These are phyloP conservation scores for Nigrospora oryzae DNA, from an alignment of 2,329 filamentous ascomycete genomes.

Conservation along the genomic window DNA sequence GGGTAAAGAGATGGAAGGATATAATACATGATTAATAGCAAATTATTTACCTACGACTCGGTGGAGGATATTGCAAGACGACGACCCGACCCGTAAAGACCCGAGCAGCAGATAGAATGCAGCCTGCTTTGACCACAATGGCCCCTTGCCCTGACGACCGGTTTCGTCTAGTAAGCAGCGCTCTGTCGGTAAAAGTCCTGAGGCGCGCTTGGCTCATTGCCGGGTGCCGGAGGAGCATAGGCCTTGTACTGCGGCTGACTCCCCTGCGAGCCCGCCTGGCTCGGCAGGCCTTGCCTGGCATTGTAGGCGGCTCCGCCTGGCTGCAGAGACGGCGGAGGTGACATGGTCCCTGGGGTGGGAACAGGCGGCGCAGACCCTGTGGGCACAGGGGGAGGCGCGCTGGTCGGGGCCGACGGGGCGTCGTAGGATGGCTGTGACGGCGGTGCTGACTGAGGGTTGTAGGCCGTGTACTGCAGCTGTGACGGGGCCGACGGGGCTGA, in stretches of 20 bases:
- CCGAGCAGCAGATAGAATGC: too few relatives aligned
- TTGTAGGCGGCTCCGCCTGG: slow-evolving; percentile 38
- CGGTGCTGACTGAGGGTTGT: slow-evolving; percentile 14
- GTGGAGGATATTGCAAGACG: too few relatives aligned
- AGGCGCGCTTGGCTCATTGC: slow-evolving; percentile 36
- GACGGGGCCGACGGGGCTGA: slow-evolving; percentile 17
- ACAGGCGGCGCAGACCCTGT: slow-evolving; percentile 31
- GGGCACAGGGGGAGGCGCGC: slow-evolving; percentile 22
- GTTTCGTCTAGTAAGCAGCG: slow-evolving; percentile 17
- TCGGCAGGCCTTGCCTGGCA: slow-evolving; percentile 40
- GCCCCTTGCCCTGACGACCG: too few relatives aligned
- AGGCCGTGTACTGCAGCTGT: slow-evolving; percentile 28
- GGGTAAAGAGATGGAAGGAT: too few relatives aligned
- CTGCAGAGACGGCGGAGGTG: slow-evolving; percentile 32
- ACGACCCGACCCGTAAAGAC: too few relatives aligned
- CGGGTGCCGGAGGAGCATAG: slow-evolving; percentile 40
- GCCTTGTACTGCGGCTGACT: slow-evolving; percentile 48
- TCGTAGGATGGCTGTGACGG: slow-evolving; percentile 20
- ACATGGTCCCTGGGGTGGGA: slow-evolving; percentile 27
- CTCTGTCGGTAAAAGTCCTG: slow-evolving; percentile 48
- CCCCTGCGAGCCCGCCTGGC: slow-evolving; percentile 23
- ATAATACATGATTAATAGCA: too few relatives aligned
- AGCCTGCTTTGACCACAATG: too few relatives aligned
- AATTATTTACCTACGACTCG: too few relatives aligned
- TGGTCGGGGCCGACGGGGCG: slow-evolving; percentile 11